Base-by-base conservation (phyloP, 306 rosid genomes). In the Alnus rubra region DNA sequence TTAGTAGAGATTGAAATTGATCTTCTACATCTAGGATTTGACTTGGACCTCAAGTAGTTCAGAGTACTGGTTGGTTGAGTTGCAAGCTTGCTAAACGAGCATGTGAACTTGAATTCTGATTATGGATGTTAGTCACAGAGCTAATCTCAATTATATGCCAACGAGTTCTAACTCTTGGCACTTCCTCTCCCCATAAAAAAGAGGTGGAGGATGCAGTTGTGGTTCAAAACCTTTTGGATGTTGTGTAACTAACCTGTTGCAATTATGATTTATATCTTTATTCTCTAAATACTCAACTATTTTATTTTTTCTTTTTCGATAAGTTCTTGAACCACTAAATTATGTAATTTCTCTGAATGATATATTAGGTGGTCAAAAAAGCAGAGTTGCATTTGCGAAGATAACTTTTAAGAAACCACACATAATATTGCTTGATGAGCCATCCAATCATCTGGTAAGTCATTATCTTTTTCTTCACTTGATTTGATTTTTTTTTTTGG, bases 351-450 rank as follows among this genome's bases (percentile, higher is more conserved):
- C 51, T 77, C 50, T 51, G 69, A 71, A 69, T 82, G 76, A 75
- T 71, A 30, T 78, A 74, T 76, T 76, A 96, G 99, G 99, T 80
- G 99, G 99, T 80, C 99, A 96, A 89, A 96, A 96, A 86, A 96
- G 99, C 86, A 93, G 99, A 86, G 99, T 96, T 75, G 99, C 99
- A 51, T 96, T 96, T 76, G 90, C 99, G 15, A 96, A 96, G 92
- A 96, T 96, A 63, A 96, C 99, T 71, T 96, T 93, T 85, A 96
- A 84, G 96, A 96, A 96, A 84, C 99, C 99, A 23, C 99, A 96
- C 88, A 93, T 96, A 76, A 85, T 96, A 79, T 86, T 96, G 83
- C 99, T 96, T 73, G 99, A 96, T 81, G 99, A 96, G 85, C 99
- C 99, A 53, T 96, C 99, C 87, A 96, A 96, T 89, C 99, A 96